phyloP scores from a whole-genome alignment of 2,329 filamentous ascomycete species.

The Pseudocercospora crystallina region DNA sequence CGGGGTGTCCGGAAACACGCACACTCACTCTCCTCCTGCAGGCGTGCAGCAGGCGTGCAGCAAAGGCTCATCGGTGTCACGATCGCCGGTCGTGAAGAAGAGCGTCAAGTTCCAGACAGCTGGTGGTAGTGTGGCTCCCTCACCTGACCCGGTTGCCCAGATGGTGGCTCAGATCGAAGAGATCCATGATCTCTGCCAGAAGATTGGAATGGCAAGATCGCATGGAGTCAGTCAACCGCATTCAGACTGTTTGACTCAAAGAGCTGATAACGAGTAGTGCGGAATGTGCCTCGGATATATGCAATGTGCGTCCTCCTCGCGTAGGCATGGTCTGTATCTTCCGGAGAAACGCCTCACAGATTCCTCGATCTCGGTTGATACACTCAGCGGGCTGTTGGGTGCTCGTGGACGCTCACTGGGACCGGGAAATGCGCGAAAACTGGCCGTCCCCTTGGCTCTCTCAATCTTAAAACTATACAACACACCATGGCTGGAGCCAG shows the following conservation, averaged over 20 bases:
- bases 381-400: conserved; percentile 3
- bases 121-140: neutral
- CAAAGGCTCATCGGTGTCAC: neutral
- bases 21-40: too few relatives aligned
- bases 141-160: neutral
- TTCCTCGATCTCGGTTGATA: neutral
- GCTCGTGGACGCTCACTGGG: neutral
- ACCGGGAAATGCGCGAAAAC: neutral
- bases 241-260: too few relatives aligned
- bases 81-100: neutral
- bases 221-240: too few relatives aligned
- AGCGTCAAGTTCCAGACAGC: neutral
- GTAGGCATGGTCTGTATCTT: conserved; percentile 18
- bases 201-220: neutral
- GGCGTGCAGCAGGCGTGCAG: neutral
- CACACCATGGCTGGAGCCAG: conserved; percentile 16
- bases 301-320: neutral
- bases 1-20: too few relatives aligned
- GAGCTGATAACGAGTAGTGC: neutral
- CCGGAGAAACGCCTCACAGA: conserved; percentile 10
- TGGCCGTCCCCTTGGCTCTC: conserved; percentile 12
- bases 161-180: neutral
- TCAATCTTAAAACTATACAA: conserved; percentile 16
- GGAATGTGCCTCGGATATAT: conserved; percentile 16
- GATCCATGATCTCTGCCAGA: conserved; percentile 15